Conservation (phyloP, 176 grass and related monocot species). For the Oryza meridionalis region DNA sequence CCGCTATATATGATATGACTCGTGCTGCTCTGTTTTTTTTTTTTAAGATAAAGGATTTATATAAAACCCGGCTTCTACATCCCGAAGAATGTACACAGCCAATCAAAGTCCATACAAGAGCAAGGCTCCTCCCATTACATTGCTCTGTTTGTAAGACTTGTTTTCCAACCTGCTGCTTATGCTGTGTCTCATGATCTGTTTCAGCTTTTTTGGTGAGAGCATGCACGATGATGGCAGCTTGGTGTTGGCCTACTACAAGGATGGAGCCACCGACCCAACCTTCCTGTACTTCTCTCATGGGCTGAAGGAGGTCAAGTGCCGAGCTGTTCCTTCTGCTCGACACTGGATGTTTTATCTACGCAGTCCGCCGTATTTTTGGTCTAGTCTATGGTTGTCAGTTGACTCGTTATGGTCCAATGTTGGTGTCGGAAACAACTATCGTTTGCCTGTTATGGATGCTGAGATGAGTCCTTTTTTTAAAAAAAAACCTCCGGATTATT, state of each 20-base stretch:
- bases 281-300: conserved; percentile 85
- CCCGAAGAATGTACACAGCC: no score
- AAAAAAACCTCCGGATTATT: background rate
- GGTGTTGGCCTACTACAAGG: conserved; percentile 94
- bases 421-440: conserved; percentile 17
- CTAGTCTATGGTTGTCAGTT: conserved; percentile 29
- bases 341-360: conserved; percentile 27
- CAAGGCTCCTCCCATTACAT: no score
- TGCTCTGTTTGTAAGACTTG: background rate
- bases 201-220: conserved; percentile 92
- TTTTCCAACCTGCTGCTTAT: background rate
- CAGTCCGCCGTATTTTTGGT: conserved; percentile 38
- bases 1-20: no score
- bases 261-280: conserved; percentile 66
- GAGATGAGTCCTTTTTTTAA: background rate
- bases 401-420: background rate
- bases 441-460: conserved; percentile 17
- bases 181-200: background rate
- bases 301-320: conserved; percentile 88
- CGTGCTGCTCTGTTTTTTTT: no score
- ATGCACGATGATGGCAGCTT: conserved; percentile 74
- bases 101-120: no score
- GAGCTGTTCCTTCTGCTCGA: background rate
- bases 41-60: no score
- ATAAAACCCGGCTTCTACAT: no score